Evolutionary conservation across 257 asterid genomes (phyloP).

Genomic region (Apocynum venetum): DNA sequence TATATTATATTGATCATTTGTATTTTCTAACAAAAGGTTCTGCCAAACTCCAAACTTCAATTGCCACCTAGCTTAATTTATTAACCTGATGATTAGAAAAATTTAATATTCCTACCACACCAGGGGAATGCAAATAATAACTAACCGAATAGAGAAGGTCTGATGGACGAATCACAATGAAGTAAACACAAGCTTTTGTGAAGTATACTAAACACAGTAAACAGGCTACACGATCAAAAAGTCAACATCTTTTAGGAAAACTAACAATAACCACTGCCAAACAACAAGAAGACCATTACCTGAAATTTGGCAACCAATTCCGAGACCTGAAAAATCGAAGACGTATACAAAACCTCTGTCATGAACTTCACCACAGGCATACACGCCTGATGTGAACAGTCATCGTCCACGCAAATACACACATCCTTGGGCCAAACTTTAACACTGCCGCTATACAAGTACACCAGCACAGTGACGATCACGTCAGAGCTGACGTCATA

Average conservation of each 20-base stretch:
- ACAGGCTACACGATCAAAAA: background rate
- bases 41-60: background rate
- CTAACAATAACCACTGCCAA: background rate
- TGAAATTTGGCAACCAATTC: slow-evolving; percentile 65
- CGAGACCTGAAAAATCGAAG: slow-evolving; percentile 61
- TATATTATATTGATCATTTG: too few relatives aligned
- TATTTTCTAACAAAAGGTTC: background rate
- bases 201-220: background rate
- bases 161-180: background rate
- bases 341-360: slow-evolving; percentile 65
- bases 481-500: slow-evolving; percentile 70
- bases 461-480: slow-evolving; percentile 58
- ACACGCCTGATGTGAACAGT: slow-evolving; percentile 81
- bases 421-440: slow-evolving; percentile 56
- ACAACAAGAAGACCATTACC: slow-evolving; percentile 37
- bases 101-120: background rate
- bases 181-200: background rate
- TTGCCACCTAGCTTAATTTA: background rate
- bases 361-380: slow-evolving; percentile 65
- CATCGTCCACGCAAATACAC: slow-evolving; percentile 71
- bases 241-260: background rate
- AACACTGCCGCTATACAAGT: slow-evolving; percentile 70
- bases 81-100: background rate
- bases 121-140: background rate
- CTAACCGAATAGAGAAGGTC: background rate